These are phyloP conservation scores for Isatis lusitanica DNA, from an alignment of 441 rosid genomes.

Conservation along the genomic window DNA sequence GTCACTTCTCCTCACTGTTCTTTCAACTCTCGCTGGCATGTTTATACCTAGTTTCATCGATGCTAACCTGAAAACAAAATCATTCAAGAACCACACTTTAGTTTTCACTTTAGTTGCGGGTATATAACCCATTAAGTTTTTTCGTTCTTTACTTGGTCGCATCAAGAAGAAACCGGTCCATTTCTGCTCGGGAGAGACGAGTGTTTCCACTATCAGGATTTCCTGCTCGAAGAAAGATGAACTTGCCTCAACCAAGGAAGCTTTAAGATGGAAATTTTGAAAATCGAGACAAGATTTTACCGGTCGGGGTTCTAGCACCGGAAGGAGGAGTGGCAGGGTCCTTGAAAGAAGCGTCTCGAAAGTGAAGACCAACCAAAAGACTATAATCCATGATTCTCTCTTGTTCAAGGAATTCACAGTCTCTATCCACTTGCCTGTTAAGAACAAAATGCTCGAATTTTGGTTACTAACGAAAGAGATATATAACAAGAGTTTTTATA, in stretches of 20 bases:
- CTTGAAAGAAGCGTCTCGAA: slow-evolving; percentile 53
- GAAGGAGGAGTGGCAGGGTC: slow-evolving; percentile 54
- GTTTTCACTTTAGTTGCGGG: background rate
- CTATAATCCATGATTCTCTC: slow-evolving; percentile 98
- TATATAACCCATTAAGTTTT: background rate
- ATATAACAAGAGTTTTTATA: background rate
- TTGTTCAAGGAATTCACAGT: slow-evolving; percentile 91
- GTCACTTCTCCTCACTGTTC: slow-evolving; percentile 61
- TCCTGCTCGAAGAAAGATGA: slow-evolving; percentile 41
- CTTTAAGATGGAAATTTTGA: slow-evolving; percentile 17
- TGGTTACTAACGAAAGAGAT: background rate
- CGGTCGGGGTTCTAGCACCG: slow-evolving; percentile 61
- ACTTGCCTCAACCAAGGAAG: slow-evolving; percentile 20
- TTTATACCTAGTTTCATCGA: slow-evolving; percentile 68
- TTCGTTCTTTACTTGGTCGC: slow-evolving; percentile 56
- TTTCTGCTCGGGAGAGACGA: slow-evolving; percentile 56
- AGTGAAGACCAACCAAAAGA: slow-evolving; percentile 90
- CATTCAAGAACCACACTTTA: background rate
- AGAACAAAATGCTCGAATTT: background rate
- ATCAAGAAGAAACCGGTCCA: slow-evolving; percentile 62
- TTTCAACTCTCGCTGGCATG: slow-evolving; percentile 82
- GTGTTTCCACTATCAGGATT: slow-evolving; percentile 45
- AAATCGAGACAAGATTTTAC: slow-evolving; percentile 40
- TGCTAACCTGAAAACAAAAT: slow-evolving; percentile 55
- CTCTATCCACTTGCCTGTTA: slow-evolving; percentile 91